Base-by-base conservation (phyloP, 2,329 filamentous ascomycete genomes). In the Tolypocladium inflatum region DNA sequence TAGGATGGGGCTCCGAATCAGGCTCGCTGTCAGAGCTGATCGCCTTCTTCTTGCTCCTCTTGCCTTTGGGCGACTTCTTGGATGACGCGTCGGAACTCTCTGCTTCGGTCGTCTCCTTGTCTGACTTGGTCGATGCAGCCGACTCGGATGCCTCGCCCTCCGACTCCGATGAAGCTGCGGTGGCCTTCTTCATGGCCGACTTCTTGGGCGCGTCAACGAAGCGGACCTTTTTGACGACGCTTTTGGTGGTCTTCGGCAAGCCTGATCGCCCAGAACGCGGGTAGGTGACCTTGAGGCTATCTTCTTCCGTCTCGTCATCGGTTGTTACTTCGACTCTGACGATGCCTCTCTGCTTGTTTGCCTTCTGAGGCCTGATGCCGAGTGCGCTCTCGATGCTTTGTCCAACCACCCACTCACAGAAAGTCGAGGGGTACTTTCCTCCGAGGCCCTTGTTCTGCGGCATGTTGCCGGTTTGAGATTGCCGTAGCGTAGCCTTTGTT, bases 301-400 rank as follows among this genome's bases (percentile, higher is more conserved):
- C 80, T 33, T 74, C 71, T 9, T 77, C 74, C n/a, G 73, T 74
- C 57, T 80, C 78, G 50, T 82, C 79, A 60, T 83, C 79, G 13
- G 80, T 81, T 17, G 74, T 71, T 2, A 80, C 65, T 55, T 77
- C 71, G 38, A 80, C 64, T 26, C 65, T 72, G 58, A 78, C 64
- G 13, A 76, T 66, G 21, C 70, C 68, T 53, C 69, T 64, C 43
- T 61, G 63, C 56, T 58, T 67, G 23, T 56, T 64, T 42, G 61
- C 58, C 26, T 67, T 67, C 53, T 64, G 65, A 13, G 66, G 64
- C 5, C 64, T 57, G 6, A 67, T 64, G 3, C 68, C 65, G 5
- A 72, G 64, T 30, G 65, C 66, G 13, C 62, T 61, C 15, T 68
- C 59, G 30, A 76, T 70, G 45, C 67, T 73, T 17, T 69, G 71